These are phyloP conservation scores for Moesziomyces globuligerus DNA, from an alignment of 1,284 basidiomycete species.

Conservation along the genomic window DNA sequence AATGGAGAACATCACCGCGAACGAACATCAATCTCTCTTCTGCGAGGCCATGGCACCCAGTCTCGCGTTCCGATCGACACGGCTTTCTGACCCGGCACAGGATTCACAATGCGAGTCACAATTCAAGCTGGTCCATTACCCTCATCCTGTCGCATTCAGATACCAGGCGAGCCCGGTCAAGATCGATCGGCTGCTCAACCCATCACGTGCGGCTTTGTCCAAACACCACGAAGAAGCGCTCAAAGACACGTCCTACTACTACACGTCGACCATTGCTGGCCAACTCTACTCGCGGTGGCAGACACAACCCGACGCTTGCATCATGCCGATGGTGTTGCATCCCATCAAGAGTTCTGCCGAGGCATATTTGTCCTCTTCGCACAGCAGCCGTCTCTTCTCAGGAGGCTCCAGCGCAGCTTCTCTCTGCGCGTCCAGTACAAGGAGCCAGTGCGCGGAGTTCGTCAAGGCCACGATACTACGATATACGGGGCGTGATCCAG, in stretches of 20 bases:
- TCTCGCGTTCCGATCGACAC: constrained; percentile 1
- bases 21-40: constrained; percentile 17
- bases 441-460: neutral
- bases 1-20: constrained; percentile 11
- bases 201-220: constrained; percentile 1
- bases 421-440: neutral
- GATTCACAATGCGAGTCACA: constrained; percentile 3
- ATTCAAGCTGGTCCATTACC: constrained; percentile 23
- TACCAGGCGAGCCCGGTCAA: constrained; percentile 13
- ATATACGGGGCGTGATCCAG: neutral
- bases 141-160: constrained; percentile 22
- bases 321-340: constrained; percentile 15
- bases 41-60: constrained; percentile 29
- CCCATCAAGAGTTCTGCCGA: constrained; percentile 11
- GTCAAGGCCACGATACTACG: constrained; percentile 1
- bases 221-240: constrained; percentile 16
- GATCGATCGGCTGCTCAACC: constrained; percentile 18
- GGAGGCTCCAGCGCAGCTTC: neutral
- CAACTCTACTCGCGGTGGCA: constrained; percentile 9
- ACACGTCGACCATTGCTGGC: constrained; percentile 11
- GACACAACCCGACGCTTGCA: constrained; percentile 8
- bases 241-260: constrained; percentile 24
- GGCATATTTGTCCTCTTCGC: too few species aligned
- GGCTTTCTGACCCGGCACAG: neutral
- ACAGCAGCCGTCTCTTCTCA: neutral